Evolutionary conservation across 2,329 filamentous ascomycete genomes (phyloP).

Genomic region (Ceratocystis alfenasii): DNA sequence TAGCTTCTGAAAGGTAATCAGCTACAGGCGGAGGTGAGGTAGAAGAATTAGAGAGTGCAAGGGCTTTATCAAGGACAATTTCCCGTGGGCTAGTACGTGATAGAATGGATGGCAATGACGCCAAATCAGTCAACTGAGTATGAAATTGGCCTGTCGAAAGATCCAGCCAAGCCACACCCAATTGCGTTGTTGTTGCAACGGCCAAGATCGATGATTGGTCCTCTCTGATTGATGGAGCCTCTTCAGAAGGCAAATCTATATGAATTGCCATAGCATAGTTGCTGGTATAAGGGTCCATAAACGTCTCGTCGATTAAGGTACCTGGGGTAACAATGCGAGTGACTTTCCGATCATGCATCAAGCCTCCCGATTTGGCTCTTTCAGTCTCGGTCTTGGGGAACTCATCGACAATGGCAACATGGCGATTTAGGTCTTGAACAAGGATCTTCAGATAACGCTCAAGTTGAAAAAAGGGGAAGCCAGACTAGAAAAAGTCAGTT

Average conservation of each 20-base stretch:
- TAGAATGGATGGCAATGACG: slow-evolving; percentile 64
- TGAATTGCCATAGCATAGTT: slow-evolving; percentile 84
- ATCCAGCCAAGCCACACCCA: slow-evolving; percentile 89
- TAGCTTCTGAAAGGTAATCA: neutral
- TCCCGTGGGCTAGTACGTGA: slow-evolving; percentile 76
- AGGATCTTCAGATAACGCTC: slow-evolving; percentile 87
- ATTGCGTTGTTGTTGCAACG: slow-evolving; percentile 22
- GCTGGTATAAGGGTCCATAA: slow-evolving; percentile 86
- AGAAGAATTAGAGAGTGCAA: neutral
- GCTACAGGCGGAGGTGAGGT: neutral
- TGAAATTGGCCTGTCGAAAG: slow-evolving; percentile 90
- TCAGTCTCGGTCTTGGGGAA: slow-evolving; percentile 58
- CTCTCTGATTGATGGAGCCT: neutral
- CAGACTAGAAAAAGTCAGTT: slow-evolving; percentile 45
- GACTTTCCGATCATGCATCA: slow-evolving; percentile 75
- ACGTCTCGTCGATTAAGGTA: slow-evolving; percentile 93
- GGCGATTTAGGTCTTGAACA: slow-evolving; percentile 78
- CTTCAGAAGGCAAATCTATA: slow-evolving; percentile 28
- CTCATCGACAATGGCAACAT: slow-evolving; percentile 91
- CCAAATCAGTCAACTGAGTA: slow-evolving; percentile 62
- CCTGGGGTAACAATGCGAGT: slow-evolving; percentile 84
- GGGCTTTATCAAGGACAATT: slow-evolving; percentile 58
- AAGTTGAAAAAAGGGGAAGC: slow-evolving; percentile 86
- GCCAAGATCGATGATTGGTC: slow-evolving; percentile 5
- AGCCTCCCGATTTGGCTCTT: slow-evolving; percentile 54